These are phyloP conservation scores for Tolypocladium ophioglossoides DNA, from an alignment of 2,329 filamentous ascomycete species.

Conservation along the genomic window DNA sequence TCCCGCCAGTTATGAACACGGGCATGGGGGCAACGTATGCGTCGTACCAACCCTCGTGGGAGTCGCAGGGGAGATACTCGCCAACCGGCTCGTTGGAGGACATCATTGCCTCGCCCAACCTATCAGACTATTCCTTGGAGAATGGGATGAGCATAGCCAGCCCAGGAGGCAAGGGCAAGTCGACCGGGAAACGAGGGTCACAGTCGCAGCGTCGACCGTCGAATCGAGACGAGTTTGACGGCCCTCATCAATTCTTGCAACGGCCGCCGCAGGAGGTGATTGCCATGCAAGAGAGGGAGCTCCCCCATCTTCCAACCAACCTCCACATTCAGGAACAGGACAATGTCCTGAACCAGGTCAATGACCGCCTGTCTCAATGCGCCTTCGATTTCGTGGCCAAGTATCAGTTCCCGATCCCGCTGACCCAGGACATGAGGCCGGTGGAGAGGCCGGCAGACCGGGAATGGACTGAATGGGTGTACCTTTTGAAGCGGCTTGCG, in stretches of 20 bases:
- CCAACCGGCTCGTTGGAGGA: slow-evolving; percentile 49
- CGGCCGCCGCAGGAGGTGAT: slow-evolving; percentile 60
- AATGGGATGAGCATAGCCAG: slow-evolving; percentile 30
- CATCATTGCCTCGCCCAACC: slow-evolving; percentile 44
- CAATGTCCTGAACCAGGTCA: slow-evolving; percentile 67
- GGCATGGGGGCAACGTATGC: slow-evolving; percentile 16
- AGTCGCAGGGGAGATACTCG: slow-evolving; percentile 39
- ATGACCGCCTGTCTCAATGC: slow-evolving; percentile 74
- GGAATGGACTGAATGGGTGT: slow-evolving; percentile 90
- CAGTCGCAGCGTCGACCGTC: slow-evolving; percentile 62
- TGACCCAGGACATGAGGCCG: slow-evolving; percentile 72
- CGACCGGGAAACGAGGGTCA: slow-evolving; percentile 36
- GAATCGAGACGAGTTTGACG: slow-evolving; percentile 83
- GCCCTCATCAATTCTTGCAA: slow-evolving; percentile 72
- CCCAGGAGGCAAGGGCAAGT: slow-evolving; percentile 32
- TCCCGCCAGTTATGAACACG: slow-evolving; percentile 28
- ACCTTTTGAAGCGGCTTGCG: slow-evolving; percentile 72
- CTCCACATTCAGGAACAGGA: slow-evolving; percentile 79
- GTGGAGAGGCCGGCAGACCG: slow-evolving; percentile 65
- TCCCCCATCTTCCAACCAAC: slow-evolving; percentile 74
- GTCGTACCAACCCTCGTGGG: slow-evolving; percentile 28
- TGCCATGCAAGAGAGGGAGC: slow-evolving; percentile 66
- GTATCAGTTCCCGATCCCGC: slow-evolving; percentile 80
- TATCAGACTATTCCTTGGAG: slow-evolving; percentile 51
- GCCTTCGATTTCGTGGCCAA: slow-evolving; percentile 86